Percentiles rank a stretch among this genome's conserved stretches.
Conservation (phyloP, 2,329 filamentous ascomycete species). For the Epichloe scottii region DNA sequence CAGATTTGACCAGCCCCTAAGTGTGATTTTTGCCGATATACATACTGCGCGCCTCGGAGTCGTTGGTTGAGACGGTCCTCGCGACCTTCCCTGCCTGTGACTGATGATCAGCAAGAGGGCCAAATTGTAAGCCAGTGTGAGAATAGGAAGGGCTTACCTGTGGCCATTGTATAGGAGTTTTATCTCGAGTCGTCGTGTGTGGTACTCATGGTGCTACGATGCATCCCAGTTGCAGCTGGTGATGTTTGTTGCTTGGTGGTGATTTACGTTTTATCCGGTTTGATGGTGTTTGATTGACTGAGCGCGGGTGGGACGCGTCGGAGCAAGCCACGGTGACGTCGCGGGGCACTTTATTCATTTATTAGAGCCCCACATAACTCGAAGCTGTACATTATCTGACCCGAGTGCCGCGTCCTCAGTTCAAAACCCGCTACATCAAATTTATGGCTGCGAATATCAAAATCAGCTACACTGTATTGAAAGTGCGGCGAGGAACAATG, state of each 20-base stretch:
- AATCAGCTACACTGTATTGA: not conserved
- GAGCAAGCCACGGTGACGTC: not conserved
- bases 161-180: not conserved
- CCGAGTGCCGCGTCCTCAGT: too few species aligned
- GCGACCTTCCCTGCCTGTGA: conserved; percentile 32
- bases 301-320: conserved; percentile 2
- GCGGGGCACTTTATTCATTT: too few species aligned
- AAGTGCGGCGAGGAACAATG: not conserved
- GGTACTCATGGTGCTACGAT: not conserved
- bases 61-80: conserved; percentile 52
- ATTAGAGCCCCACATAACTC: too few species aligned
- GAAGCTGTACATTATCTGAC: too few species aligned
- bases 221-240: not conserved
- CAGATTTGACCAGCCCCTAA: not conserved
- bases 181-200: not conserved
- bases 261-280: not conserved
- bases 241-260: not conserved
- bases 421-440: not conserved
- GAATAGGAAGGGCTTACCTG: not conserved
- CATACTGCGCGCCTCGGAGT: conserved; percentile 52
- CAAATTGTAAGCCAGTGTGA: not conserved
- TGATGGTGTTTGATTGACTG: not conserved
- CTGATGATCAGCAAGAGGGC: not conserved
- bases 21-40: not conserved
- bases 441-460: too few species aligned